A percentile compares a stretch with the other conserved stretches of the same genome.
These are phyloP conservation scores for Salix arbutifolia DNA, from an alignment of 345 rosid species.

Conservation along the genomic window DNA sequence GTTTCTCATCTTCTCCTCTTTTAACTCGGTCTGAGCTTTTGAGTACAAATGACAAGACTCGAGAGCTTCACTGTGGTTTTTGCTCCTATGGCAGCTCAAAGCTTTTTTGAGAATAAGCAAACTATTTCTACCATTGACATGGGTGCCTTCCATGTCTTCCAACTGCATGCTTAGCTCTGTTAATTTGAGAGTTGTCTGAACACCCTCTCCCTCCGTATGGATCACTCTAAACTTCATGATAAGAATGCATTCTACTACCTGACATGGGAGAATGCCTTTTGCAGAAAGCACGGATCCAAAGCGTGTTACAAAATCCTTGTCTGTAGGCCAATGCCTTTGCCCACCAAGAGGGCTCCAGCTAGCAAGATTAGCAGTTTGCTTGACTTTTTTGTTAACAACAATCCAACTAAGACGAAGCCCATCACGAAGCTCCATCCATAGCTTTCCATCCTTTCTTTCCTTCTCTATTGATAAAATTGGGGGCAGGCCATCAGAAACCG, in stretches of 20 bases:
- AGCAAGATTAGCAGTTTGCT: slow-evolving; percentile 66
- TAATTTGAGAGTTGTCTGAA: slow-evolving; percentile 47
- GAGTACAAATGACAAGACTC: slow-evolving; percentile 68
- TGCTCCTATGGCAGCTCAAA: slow-evolving; percentile 59
- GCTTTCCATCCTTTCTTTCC: slow-evolving; percentile 69
- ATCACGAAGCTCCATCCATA: slow-evolving; percentile 66
- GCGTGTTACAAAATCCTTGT: slow-evolving; percentile 66
- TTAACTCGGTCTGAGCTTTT: slow-evolving; percentile 58
- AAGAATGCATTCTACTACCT: slow-evolving; percentile 65
- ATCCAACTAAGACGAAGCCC: slow-evolving; percentile 75
- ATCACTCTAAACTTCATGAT: slow-evolving; percentile 60
- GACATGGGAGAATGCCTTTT: slow-evolving; percentile 57
- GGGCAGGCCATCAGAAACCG: slow-evolving; percentile 63
- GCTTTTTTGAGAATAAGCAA: slow-evolving; percentile 63
- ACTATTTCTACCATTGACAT: slow-evolving; percentile 70
- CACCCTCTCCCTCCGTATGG: slow-evolving; percentile 41
- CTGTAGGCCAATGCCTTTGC: slow-evolving; percentile 82
- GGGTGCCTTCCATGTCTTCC: slow-evolving; percentile 80
- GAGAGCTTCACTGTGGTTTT: slow-evolving; percentile 61
- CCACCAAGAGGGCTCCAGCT: slow-evolving; percentile 84
- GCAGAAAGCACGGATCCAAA: slow-evolving; percentile 81
- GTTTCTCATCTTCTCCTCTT: slow-evolving; percentile 68
- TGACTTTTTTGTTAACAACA: slow-evolving; percentile 55
- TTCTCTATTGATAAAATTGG: slow-evolving; percentile 57
- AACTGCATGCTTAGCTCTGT: slow-evolving; percentile 75